phyloP scores from a whole-genome alignment of 106 monocot genomes.

The Platanthera guangdongensis region DNA sequence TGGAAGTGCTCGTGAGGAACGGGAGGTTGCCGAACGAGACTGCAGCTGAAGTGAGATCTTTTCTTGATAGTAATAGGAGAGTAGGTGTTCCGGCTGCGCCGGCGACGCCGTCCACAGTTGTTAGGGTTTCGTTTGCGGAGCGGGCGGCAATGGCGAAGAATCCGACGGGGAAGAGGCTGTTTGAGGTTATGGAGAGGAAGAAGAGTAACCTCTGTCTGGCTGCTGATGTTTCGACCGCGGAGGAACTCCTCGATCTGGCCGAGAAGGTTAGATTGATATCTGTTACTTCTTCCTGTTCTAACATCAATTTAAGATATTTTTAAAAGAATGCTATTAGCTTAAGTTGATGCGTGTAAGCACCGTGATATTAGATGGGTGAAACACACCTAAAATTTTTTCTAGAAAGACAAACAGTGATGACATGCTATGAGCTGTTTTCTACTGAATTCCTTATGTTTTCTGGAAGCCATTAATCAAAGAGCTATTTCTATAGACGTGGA shows the following conservation, averaged over 20 bases:
- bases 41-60: slow-evolving; percentile 50
- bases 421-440: not conserved
- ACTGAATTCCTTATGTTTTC: not conserved
- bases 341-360: no score
- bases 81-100: slow-evolving; percentile 40
- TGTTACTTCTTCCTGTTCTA: not conserved
- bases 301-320: not conserved
- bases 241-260: slow-evolving; percentile 66
- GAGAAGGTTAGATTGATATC: slow-evolving; percentile 54
- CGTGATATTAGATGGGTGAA: no score
- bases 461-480: not conserved
- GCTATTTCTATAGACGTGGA: not conserved
- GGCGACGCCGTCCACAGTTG: not conserved
- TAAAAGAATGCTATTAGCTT: not conserved
- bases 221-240: slow-evolving; percentile 75
- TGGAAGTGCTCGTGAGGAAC: slow-evolving; percentile 44
- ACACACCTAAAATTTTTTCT: no score
- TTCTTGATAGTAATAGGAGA: slow-evolving; percentile 54
- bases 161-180: slow-evolving; percentile 62
- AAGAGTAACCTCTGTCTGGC: slow-evolving; percentile 82
- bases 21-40: slow-evolving; percentile 51
- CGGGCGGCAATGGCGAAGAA: slow-evolving; percentile 67
- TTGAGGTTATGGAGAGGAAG: slow-evolving; percentile 89
- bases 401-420: not conserved
- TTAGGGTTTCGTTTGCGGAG: slow-evolving; percentile 51